Evolutionary conservation across 129 eudicot species (phyloP), one percentile per base, ranked within the genome.

Genomic region (Erigeron canadensis): DNA sequence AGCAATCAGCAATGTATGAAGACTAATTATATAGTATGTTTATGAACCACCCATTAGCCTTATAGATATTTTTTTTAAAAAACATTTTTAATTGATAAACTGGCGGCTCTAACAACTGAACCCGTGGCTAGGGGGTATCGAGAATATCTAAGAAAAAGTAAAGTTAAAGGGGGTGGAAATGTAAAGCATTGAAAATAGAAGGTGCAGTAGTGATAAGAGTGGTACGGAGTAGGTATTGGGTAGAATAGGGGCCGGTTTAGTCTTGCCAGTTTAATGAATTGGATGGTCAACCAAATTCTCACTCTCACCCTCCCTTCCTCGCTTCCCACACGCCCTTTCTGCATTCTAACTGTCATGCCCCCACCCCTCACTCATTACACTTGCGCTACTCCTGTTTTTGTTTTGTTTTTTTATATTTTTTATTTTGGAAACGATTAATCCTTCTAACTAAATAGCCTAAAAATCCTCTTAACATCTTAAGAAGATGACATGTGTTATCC

Each of bases 311-410:
- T 28, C 34, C 34, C 19, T 78, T 71, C 77, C 68, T 78, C 77
- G 81, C 81, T 62, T 71, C 81, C 54, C 75, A 64, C 77, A 78
- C 82, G 82, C 72, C 82, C 82, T 78, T 78, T 78, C 82, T 78
- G 82, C 82, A 71, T 44, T 63, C 82, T 71, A 71, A 78, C 81
- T 63, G 77, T 43, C 77, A 77, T 1, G 59, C 76, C 77, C 81
- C 67, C 81, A 77, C 76, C 13, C 64, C 22, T 10, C 61, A 12
- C 63, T 48, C 47, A 28, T 12, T 10, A 34, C 17, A n/a, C n/a
- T n/a, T n/a, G n/a, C n/a, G n/a, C n/a, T n/a, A n/a, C n/a, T n/a
- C n/a, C n/a, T n/a, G n/a, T n/a, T n/a, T n/a, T n/a, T n/a, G n/a
- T n/a, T n/a, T n/a, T n/a, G n/a, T n/a, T n/a, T n/a, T n/a, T n/a